Evolutionary conservation across 73 alveolate genomes (phyloP).

Genomic region (Blepharisma japonicum): DNA sequence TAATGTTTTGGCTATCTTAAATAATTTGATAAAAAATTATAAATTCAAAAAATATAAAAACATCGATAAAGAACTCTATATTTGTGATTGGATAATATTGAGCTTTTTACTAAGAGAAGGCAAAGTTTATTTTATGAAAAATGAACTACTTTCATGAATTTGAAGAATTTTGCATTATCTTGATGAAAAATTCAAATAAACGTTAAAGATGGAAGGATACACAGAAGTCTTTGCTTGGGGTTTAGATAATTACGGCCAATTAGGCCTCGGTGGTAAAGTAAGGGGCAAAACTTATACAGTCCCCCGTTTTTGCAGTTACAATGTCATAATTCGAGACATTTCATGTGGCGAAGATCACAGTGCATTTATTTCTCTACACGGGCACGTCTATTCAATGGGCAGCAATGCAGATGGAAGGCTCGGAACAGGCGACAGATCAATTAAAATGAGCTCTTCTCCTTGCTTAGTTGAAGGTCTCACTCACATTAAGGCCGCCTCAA

Average conservation of each 20-base stretch:
- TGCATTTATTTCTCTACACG: slow-evolving; percentile 45
- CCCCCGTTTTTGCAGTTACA: slow-evolving; percentile 56
- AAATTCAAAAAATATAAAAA: too few species aligned
- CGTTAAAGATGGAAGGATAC: slow-evolving; percentile 30
- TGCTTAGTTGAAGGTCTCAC: slow-evolving; percentile 43
- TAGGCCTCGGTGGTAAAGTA: slow-evolving; percentile 40
- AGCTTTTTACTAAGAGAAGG: too few species aligned
- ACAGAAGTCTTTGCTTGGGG: slow-evolving; percentile 34
- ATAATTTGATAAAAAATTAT: too few species aligned
- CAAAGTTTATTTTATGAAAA: too few species aligned
- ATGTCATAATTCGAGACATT: slow-evolving; percentile 44
- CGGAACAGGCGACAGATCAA: slow-evolving; percentile 31
- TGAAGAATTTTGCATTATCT: too few species aligned
- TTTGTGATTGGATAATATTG: too few species aligned
- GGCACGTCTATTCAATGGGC: slow-evolving; percentile 40
- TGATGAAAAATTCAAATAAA: not conserved
- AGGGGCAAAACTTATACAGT: slow-evolving; percentile 36
- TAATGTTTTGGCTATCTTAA: too few species aligned
- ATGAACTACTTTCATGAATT: too few species aligned
- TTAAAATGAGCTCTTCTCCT: slow-evolving; percentile 37
- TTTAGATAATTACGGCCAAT: slow-evolving; percentile 34
- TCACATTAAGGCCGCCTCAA: slow-evolving; percentile 31
- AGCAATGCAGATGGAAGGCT: slow-evolving; percentile 40
- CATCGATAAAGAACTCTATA: too few species aligned
- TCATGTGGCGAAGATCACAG: slow-evolving; percentile 69